Evolutionary conservation across 257 asterid species (phyloP), one percentile per base, ranked within the genome.

Genomic region (Orobanche coerulescens): DNA sequence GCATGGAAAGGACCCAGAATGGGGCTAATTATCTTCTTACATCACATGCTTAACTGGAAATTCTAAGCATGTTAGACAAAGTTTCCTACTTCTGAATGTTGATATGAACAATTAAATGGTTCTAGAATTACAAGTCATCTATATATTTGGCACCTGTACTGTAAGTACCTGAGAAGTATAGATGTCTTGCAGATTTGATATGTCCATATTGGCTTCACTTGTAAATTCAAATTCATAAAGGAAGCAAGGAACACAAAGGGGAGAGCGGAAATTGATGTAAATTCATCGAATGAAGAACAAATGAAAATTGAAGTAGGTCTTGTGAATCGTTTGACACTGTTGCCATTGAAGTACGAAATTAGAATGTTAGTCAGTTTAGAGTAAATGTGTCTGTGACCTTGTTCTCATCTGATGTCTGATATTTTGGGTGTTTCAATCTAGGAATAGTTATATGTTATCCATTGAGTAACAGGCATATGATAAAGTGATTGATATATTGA

Each of bases 261-360:
- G 2, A 14, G 50, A 28, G 4, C 12, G 50, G 68, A 50, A 42
- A 34, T 62, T 11, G 65, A 58, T 23, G 18, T 28, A 50, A 48
- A 25, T 64, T 66, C 36, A 59, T 60, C 25, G 39, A 30, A 15
- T 26, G 34, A 10, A 19, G 10, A 50, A 53, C 20, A 8, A 16
- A 23, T 15, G 57, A 52, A 58, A 58, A 26, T 22, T 25, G 6
- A 18, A 40, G 34, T 58, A 66, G 24, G 57, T 43, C n/a, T n/a
- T n/a, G 44, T 65, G 58, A 24, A 28, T 43, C 47, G 59, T 49
- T 48, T 23, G 60, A 43, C 62, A 34, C 47, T 42, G 40, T 66
- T 55, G 39, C 31, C 33, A 16, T 22, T 39, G 28, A 19, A 24
- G 53, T 33, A 34, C 25, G 44, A 16, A 20, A 33, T 19, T 61